Evolutionary conservation across 306 rosid species (phyloP).

Genomic region (Urtica urens): DNA sequence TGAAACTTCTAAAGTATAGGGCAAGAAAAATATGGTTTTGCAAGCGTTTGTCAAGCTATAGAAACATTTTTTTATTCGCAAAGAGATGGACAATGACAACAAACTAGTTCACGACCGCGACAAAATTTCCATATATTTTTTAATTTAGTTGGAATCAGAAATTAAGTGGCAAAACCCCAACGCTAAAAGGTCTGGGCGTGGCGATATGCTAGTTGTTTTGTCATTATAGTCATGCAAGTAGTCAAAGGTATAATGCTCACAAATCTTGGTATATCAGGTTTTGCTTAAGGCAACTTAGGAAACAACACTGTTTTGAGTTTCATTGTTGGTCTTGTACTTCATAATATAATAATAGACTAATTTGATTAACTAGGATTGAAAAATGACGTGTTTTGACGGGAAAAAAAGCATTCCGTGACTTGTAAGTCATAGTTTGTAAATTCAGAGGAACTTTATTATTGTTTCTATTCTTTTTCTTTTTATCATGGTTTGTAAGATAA

Average conservation of each 20-base stretch:
- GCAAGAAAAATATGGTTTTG: conserved; percentile 2
- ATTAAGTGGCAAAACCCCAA: background rate
- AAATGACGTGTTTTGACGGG: too few species aligned
- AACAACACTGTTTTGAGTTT: too few species aligned
- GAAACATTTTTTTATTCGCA: background rate
- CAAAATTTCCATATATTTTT: background rate
- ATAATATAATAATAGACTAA: too few species aligned
- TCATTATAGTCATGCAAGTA: too few species aligned
- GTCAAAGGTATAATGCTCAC: too few species aligned
- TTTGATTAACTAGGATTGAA: too few species aligned
- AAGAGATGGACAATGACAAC: background rate
- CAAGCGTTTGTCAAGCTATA: background rate
- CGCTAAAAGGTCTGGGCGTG: background rate
- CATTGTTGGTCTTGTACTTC: too few species aligned
- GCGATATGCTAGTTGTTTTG: too few species aligned
- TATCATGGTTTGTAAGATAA: too few species aligned
- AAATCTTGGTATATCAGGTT: too few species aligned
- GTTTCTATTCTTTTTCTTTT: background rate
- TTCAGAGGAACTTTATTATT: background rate
- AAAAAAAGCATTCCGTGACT: too few species aligned
- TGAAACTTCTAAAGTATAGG: background rate
- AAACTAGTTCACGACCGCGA: background rate
- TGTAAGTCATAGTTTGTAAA: background rate
- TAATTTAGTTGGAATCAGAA: background rate
- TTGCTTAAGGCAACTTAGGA: too few species aligned